Conservation (phyloP, 148 eudicot species). For the Rhododendron williamsianum region DNA sequence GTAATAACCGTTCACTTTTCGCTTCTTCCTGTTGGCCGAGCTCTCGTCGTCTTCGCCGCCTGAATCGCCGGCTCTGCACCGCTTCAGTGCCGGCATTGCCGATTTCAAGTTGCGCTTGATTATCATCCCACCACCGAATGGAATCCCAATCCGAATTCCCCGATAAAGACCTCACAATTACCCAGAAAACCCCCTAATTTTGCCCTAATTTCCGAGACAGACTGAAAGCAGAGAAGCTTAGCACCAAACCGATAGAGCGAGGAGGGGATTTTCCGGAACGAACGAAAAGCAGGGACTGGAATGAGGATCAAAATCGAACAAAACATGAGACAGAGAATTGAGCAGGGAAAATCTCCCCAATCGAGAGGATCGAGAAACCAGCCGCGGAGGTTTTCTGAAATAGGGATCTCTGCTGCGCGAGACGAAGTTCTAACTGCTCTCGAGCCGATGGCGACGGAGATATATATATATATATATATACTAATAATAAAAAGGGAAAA, state of each 20-base stretch:
- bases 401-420: slow-evolving; percentile 10
- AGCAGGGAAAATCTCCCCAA: not conserved
- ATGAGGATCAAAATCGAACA: not conserved
- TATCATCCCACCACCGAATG: slow-evolving; percentile 45
- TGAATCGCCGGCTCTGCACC: slow-evolving; percentile 57
- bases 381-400: not conserved
- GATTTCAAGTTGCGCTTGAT: slow-evolving; percentile 85
- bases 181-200: slow-evolving; percentile 25
- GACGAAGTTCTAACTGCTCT: slow-evolving; percentile 18
- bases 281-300: not conserved
- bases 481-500: not conserved
- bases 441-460: not conserved
- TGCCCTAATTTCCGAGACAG: not conserved
- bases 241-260: not conserved
- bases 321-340: slow-evolving; percentile 3
- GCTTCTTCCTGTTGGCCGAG: slow-evolving; percentile 37
- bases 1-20: slow-evolving; percentile 36
- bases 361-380: slow-evolving; percentile 5
- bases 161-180: not conserved
- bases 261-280: not conserved
- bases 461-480: not conserved
- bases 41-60: slow-evolving; percentile 48
- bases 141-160: not conserved
- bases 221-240: not conserved
- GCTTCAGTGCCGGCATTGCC: slow-evolving; percentile 81